phyloP scores from a whole-genome alignment of 768 basidiomycete species.

The Mycena rosella region DNA sequence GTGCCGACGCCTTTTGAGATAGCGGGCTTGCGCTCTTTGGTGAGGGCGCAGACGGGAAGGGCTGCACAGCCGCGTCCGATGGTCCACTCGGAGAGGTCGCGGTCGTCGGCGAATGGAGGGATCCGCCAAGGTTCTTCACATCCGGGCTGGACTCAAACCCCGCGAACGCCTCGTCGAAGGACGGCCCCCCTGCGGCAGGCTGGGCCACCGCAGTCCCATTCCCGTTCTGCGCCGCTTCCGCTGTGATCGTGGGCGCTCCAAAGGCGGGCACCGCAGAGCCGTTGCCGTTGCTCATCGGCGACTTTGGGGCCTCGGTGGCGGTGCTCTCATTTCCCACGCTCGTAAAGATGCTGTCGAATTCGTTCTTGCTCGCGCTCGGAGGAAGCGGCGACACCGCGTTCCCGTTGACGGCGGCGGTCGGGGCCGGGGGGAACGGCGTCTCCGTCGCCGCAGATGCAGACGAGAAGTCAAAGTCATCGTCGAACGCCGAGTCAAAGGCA shows the following conservation, averaged over 20 bases:
- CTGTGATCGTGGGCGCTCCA: constrained; percentile 5
- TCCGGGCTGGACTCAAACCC: constrained; percentile 55
- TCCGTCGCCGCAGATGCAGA: constrained; percentile 59
- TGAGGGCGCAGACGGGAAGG: constrained; percentile 28
- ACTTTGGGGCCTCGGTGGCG: constrained; percentile 11
- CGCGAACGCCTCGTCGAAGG: constrained; percentile 72
- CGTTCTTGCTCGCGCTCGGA: constrained; percentile 29
- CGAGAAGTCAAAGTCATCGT: constrained; percentile 72
- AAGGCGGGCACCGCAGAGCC: constrained; percentile 28
- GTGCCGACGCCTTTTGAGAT: constrained; percentile 36
- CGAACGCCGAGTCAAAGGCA: constrained; percentile 74
- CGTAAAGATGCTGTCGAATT: constrained; percentile 36
- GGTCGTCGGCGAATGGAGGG: constrained; percentile 52
- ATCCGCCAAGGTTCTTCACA: constrained; percentile 55
- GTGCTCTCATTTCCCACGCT: not conserved
- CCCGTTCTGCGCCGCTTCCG: constrained; percentile 24
- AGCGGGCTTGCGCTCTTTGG: constrained; percentile 29
- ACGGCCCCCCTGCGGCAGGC: constrained; percentile 30
- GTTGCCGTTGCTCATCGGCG: constrained; percentile 19
- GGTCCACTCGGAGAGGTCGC: constrained; percentile 44
- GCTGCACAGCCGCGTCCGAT: constrained; percentile 36
- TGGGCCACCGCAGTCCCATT: constrained; percentile 17
- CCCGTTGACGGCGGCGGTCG: constrained; percentile 48
- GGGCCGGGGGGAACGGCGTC: constrained; percentile 45
- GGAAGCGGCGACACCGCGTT: constrained; percentile 27